Evolutionary conservation across 495 filamentous ascomycete genomes (phyloP).

Genomic region (Penicillium canescens): DNA sequence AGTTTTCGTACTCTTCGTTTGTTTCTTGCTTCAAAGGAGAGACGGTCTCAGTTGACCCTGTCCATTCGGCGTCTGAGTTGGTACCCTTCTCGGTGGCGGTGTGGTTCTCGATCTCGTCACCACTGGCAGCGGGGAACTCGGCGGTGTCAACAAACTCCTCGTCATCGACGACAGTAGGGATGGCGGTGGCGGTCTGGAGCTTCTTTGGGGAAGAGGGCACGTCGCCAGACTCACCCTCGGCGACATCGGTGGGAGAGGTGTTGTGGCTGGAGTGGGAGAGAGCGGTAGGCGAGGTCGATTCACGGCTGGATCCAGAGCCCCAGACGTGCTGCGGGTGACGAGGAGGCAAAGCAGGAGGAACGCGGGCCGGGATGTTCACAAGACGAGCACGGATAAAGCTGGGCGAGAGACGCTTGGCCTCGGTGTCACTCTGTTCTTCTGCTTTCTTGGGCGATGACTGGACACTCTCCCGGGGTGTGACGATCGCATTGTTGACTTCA

Average conservation of each 20-base stretch:
- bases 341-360: constrained; percentile 66
- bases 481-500: constrained; percentile 42
- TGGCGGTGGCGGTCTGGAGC: constrained; percentile 14
- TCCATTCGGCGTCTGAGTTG: not conserved
- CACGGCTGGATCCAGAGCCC: constrained; percentile 29
- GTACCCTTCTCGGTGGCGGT: not conserved
- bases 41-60: too few species aligned
- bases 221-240: constrained; percentile 15
- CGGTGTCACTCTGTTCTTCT: constrained; percentile 41
- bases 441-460: constrained; percentile 55
- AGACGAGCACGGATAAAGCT: constrained; percentile 63
- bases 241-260: constrained; percentile 17
- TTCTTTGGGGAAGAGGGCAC: constrained; percentile 21
- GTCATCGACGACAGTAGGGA: constrained; percentile 18
- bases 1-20: not conserved
- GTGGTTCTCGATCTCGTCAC: constrained; percentile 7
- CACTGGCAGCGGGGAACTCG: constrained; percentile 50
- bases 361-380: constrained; percentile 68
- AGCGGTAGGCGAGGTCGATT: constrained; percentile 26
- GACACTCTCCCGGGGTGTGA: constrained; percentile 49
- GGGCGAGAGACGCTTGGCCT: constrained; percentile 42
- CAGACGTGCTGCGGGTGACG: constrained; percentile 54
- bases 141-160: constrained; percentile 29
- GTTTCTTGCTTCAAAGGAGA: too few species aligned
- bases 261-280: constrained; percentile 26